These are phyloP conservation scores for Lepidium aucheri DNA, from an alignment of 345 rosid genomes.

Conservation along the genomic window DNA sequence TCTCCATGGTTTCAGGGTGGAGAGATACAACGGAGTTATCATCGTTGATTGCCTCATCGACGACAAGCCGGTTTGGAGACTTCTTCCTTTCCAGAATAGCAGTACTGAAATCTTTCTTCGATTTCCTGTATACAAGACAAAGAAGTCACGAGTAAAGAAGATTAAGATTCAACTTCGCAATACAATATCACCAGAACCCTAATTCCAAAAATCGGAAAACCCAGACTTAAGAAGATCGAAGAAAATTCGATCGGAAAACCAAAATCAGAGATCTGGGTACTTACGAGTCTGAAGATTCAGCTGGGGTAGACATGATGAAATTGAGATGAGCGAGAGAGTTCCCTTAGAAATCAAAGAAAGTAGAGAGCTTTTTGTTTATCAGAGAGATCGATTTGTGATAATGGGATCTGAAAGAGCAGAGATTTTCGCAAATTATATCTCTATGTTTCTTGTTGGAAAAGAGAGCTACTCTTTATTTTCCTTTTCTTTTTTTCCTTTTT, in stretches of 20 bases:
- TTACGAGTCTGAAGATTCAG: slow-evolving; percentile 92
- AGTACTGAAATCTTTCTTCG: slow-evolving; percentile 89
- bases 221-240: neutral
- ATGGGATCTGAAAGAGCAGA: slow-evolving; percentile 22
- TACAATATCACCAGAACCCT: slow-evolving; percentile 16
- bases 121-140: slow-evolving; percentile 37
- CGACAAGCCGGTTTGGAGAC: slow-evolving; percentile 81
- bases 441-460: slow-evolving; percentile 52
- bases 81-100: slow-evolving; percentile 96
- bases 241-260: neutral
- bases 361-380: slow-evolving; percentile 10
- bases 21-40: slow-evolving; percentile 90
- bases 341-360: slow-evolving; percentile 5
- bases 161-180: neutral
- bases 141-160: neutral
- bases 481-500: neutral
- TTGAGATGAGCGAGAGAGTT: slow-evolving; percentile 6
- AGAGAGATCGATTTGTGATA: slow-evolving; percentile 20
- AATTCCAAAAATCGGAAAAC: neutral
- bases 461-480: slow-evolving; percentile 15
- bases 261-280: slow-evolving; percentile 41
- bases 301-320: slow-evolving; percentile 52
- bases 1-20: slow-evolving; percentile 96
- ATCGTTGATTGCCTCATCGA: slow-evolving; percentile 86
- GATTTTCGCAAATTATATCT: slow-evolving; percentile 20